These are phyloP conservation scores for Cupressus sempervirens DNA, from an alignment of 75 land plant species.

Conservation along the genomic window DNA sequence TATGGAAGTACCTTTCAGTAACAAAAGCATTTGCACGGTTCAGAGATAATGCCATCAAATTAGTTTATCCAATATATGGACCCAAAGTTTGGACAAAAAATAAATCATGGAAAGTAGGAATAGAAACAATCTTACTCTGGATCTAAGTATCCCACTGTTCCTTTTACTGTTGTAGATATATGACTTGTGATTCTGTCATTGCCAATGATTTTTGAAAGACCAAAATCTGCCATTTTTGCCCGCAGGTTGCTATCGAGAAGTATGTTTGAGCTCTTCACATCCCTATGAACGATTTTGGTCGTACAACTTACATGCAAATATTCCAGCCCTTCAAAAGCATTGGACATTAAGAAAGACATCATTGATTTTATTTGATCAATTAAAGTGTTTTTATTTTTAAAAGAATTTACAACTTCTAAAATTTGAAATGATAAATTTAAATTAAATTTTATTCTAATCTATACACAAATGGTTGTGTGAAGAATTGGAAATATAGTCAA, in stretches of 20 bases:
- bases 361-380: no score
- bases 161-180: slow-evolving; percentile 17
- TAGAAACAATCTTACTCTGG: slow-evolving; percentile 11
- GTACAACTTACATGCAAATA: slow-evolving; percentile 14
- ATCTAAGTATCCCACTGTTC: slow-evolving; percentile 33
- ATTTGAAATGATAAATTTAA: no score
- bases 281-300: slow-evolving; percentile 16
- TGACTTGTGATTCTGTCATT: slow-evolving; percentile 9
- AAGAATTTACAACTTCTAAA: no score
- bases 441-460: no score
- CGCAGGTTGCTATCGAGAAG: slow-evolving; percentile 4
- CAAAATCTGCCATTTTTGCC: slow-evolving; percentile 16
- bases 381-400: no score
- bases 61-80: no score
- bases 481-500: no score
- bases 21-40: not conserved
- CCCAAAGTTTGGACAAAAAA: no score
- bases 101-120: not conserved
- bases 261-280: slow-evolving; percentile 12
- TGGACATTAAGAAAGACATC: not conserved
- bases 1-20: slow-evolving; percentile 11
- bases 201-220: slow-evolving; percentile 10
- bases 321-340: slow-evolving; percentile 9
- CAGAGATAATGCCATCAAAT: no score
- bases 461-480: no score